phyloP scores from a whole-genome alignment of 2,329 filamentous ascomycete genomes.

The Chaetomiaceae sp. region DNA sequence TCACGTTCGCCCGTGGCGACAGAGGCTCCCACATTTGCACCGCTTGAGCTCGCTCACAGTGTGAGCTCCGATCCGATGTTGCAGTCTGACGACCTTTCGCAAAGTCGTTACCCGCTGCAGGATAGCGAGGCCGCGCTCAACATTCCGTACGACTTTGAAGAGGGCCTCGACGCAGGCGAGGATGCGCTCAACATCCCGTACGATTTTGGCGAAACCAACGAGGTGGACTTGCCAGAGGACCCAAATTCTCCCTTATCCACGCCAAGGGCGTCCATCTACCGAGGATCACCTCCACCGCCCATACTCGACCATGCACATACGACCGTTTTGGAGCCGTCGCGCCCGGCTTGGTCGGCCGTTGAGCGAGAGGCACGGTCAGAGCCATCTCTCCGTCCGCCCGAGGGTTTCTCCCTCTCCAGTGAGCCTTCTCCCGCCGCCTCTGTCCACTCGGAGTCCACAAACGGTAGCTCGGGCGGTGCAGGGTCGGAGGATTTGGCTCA shows the following conservation, averaged over 20 bases:
- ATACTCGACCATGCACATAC: slow-evolving; percentile 31
- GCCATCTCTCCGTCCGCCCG: slow-evolving; percentile 31
- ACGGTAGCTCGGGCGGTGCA: slow-evolving; percentile 29
- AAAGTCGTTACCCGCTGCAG: slow-evolving; percentile 35
- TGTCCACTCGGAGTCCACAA: slow-evolving; percentile 26
- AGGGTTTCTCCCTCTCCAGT: slow-evolving; percentile 3
- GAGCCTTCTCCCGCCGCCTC: slow-evolving; percentile 21
- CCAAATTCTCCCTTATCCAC: slow-evolving; percentile 41
- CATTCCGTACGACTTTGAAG: slow-evolving; percentile 37
- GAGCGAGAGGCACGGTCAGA: slow-evolving; percentile 36
- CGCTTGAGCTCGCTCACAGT: slow-evolving; percentile 13
- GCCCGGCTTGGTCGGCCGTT: slow-evolving; percentile 32
- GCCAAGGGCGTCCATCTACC: slow-evolving; percentile 46
- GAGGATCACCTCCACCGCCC: not conserved
- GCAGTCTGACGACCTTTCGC: slow-evolving; percentile 32
- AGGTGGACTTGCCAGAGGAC: slow-evolving; percentile 34
- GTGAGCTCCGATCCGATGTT: slow-evolving; percentile 28
- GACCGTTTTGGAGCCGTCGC: slow-evolving; percentile 28
- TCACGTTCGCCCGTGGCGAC: slow-evolving; percentile 42
- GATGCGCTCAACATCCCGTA: slow-evolving; percentile 51
- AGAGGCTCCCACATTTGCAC: slow-evolving; percentile 18
- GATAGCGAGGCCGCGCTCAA: slow-evolving; percentile 55
- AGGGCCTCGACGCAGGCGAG: slow-evolving; percentile 37
- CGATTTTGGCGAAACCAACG: slow-evolving; percentile 32
- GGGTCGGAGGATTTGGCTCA: slow-evolving; percentile 50